Base-by-base conservation (phyloP, 345 rosid genomes). In the Cardamine occulta region DNA sequence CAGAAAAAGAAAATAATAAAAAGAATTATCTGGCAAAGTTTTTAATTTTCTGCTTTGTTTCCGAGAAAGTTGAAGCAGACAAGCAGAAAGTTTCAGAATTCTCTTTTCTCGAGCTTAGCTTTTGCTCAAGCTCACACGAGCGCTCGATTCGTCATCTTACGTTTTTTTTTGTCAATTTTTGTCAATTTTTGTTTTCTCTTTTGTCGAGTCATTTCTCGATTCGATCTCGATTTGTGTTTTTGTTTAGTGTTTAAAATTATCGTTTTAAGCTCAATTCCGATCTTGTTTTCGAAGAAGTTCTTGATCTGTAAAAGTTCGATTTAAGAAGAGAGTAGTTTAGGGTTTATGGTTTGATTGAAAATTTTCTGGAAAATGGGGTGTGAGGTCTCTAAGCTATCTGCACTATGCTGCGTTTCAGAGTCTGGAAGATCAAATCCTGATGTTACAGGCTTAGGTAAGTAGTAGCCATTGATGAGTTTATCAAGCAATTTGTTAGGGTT, bases 331-430 rank as follows among this genome's bases (percentile, higher is more conserved):
- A 35, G 6, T 37, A 21, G 47, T 59, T 31, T 66, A 21, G 40
- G 42, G 61, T 59, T 66, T 67, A 35, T 23, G 61, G 17, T 72
- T 61, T 61, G 48, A 72, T 72, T 60, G 58, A 21, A 21, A 5
- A 0, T 8, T 29, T 34, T 37, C 24, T 7, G n/a, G n/a, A 70
- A 70, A 82, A 82, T 82, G 85, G 85, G 85, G 13, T 73, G 87
- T 80, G 86, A 78, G 72, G 84, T 88, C 29, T 85, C 92, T 45
- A 89, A 82, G 77, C 45, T 92, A 52, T 65, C 85, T 9, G 62
- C 77, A 0, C 88, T 91, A 75, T 88, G 96, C 76, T 80, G 82
- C 73, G 82, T 79, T 74, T 86, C 88, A 32, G 89, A 84, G 58
- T 80, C 82, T 81, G 84, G 79, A 63, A 80, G 84, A 60, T 84